phyloP scores from a whole-genome alignment of 73 alveolate genomes.

The Durusdinium trenchii region DNA sequence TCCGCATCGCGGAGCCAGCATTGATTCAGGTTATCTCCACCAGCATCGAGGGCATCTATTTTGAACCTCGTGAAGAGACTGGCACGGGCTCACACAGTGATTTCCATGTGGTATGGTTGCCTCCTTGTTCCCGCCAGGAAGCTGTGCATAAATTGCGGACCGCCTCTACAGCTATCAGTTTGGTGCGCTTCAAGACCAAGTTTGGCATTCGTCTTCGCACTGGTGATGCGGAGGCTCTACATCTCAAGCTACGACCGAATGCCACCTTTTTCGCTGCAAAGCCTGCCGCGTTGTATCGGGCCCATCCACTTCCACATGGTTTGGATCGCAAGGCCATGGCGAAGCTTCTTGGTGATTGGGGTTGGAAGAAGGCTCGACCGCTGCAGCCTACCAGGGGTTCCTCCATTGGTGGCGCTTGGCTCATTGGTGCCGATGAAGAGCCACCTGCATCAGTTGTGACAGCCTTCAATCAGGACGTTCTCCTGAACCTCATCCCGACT shows the following conservation, averaged over 20 bases:
- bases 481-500: too few species aligned
- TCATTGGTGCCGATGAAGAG: neutral
- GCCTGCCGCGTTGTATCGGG: neutral
- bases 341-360: neutral
- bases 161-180: neutral
- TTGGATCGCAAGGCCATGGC: neutral
- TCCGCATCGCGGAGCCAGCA: neutral
- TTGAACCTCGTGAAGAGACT: neutral
- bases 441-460: neutral
- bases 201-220: neutral
- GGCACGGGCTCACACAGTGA: neutral
- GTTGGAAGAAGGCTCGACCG: neutral
- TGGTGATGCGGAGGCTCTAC: neutral
- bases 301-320: constrained; percentile 7
- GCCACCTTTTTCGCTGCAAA: neutral
- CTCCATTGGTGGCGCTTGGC: neutral
- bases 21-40: neutral
- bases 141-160: neutral
- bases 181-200: neutral
- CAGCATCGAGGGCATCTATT: neutral
- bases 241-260: neutral
- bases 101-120: constrained; percentile 9
- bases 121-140: neutral
- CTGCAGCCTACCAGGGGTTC: neutral
- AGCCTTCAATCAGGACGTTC: neutral